phyloP scores from a whole-genome alignment of 2,329 filamentous ascomycete genomes.

The Botrytis sinoallii region DNA sequence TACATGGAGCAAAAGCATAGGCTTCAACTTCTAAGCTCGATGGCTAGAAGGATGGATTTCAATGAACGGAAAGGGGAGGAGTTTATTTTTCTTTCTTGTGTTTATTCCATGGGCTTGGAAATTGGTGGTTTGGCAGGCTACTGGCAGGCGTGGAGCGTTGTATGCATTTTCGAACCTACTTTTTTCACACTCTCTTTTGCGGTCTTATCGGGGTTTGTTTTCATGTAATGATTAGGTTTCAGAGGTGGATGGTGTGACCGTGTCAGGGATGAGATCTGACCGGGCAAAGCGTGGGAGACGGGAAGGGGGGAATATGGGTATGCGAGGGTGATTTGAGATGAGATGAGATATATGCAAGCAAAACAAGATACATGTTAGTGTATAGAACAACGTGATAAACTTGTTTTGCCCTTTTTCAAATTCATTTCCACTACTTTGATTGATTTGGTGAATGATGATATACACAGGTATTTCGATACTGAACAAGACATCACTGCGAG shows the following conservation, averaged over 20 bases:
- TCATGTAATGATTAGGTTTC: conserved; percentile 20
- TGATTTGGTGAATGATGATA: not conserved
- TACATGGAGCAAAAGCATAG: conserved; percentile 2
- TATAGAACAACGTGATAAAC: conserved; percentile 13
- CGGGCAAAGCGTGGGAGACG: not conserved
- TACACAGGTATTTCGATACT: not conserved
- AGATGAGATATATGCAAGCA: conserved; percentile 14
- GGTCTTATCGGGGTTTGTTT: conserved; percentile 16
- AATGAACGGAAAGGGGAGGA: conserved; percentile 15
- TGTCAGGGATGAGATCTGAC: not conserved
- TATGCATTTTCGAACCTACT: conserved; percentile 19
- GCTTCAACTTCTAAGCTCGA: conserved; percentile 7
- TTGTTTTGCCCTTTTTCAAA: conserved; percentile 2
- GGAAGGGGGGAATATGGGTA: not conserved
- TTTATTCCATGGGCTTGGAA: conserved; percentile 22
- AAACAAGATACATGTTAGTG: conserved; percentile 11
- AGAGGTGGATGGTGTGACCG: conserved; percentile 6
- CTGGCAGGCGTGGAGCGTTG: conserved; percentile 20
- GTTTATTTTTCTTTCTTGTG: conserved; percentile 20
- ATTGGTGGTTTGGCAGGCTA: conserved; percentile 20
- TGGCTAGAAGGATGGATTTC: conserved; percentile 6
- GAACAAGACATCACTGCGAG: not conserved
- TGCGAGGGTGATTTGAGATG: not conserved
- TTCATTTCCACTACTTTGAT: not conserved
- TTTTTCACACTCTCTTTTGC: conserved; percentile 17